Conservation (phyloP, 805 yeast genomes). For the Ogataea parapolymorpha region DNA sequence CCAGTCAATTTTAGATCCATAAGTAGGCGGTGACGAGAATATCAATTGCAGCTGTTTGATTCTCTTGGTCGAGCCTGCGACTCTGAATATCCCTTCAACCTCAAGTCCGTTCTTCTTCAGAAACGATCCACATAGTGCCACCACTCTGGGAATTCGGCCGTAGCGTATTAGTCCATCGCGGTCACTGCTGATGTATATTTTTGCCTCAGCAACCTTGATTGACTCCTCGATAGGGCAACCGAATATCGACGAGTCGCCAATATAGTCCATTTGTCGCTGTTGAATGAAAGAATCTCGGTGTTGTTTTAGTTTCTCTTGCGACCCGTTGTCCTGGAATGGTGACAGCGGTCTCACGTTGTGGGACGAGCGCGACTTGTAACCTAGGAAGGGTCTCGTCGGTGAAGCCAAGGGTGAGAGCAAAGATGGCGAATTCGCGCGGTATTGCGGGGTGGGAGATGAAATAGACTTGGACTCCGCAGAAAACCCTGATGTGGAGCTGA, state of each 20-base stretch:
- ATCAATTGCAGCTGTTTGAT: conserved; percentile 79
- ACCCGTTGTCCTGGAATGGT: conserved; percentile 29
- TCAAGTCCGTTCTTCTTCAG: conserved; percentile 73
- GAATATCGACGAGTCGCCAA: conserved; percentile 59
- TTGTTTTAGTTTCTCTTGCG: conserved; percentile 37
- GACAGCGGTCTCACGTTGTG: conserved; percentile 39
- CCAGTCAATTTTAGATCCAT: conserved; percentile 87
- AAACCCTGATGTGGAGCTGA: conserved; percentile 5
- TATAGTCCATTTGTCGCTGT: conserved; percentile 39
- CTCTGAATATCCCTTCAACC: conserved; percentile 88
- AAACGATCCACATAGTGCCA: conserved; percentile 92
- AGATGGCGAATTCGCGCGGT: conserved; percentile 15
- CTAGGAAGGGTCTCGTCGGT: conserved; percentile 42
- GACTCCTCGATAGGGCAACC: conserved; percentile 77
- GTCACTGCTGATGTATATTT: conserved; percentile 60
- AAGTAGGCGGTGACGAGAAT: conserved; percentile 85
- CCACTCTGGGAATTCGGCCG: conserved; percentile 87
- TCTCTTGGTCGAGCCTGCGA: conserved; percentile 87
- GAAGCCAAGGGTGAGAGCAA: conserved; percentile 29
- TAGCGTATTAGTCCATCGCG: conserved; percentile 69
- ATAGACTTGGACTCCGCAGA: conserved; percentile 8
- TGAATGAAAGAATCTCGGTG: conserved; percentile 49
- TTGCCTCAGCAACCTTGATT: conserved; percentile 71
- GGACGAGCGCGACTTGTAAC: conserved; percentile 49
- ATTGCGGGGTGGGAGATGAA: conserved; percentile 14